Percentiles rank a stretch among this genome's conserved stretches.
These are phyloP conservation scores for Ascoidea rubescens DNA, from an alignment of 805 yeast genomes.

Conservation along the genomic window DNA sequence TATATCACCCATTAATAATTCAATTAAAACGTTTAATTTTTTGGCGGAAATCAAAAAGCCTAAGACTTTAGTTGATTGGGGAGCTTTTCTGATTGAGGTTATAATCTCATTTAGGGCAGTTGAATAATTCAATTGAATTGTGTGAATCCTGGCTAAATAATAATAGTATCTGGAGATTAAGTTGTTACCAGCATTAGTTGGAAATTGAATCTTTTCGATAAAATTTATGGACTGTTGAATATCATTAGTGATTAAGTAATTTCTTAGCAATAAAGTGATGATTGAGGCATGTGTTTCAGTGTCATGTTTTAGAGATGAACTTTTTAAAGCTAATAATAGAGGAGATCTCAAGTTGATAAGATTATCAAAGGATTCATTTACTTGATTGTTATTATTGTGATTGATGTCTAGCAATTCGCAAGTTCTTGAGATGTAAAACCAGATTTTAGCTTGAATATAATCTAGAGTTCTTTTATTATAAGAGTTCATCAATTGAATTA, in stretches of 20 bases:
- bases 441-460: slow-evolving; percentile 73
- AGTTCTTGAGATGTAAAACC: slow-evolving; percentile 82
- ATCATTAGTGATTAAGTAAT: slow-evolving; percentile 65
- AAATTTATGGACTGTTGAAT: slow-evolving; percentile 80
- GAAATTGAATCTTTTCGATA: slow-evolving; percentile 81
- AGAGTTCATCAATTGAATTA: slow-evolving; percentile 34
- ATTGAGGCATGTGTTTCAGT: slow-evolving; percentile 81
- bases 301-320: slow-evolving; percentile 86
- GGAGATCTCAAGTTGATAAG: slow-evolving; percentile 50
- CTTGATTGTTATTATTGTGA: slow-evolving; percentile 2
- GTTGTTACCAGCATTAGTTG: slow-evolving; percentile 72
- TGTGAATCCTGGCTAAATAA: slow-evolving; percentile 79
- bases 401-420: slow-evolving; percentile 39
- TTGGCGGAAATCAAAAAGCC: slow-evolving; percentile 88
- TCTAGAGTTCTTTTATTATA: slow-evolving; percentile 79
- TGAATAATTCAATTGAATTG: slow-evolving; percentile 87
- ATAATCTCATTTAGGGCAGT: slow-evolving; percentile 81
- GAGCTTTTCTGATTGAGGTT: slow-evolving; percentile 93
- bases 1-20: slow-evolving; percentile 90
- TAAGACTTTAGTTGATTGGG: slow-evolving; percentile 70
- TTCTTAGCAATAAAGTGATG: slow-evolving; percentile 74
- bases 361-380: slow-evolving; percentile 18
- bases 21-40: slow-evolving; percentile 77
- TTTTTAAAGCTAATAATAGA: slow-evolving; percentile 63
- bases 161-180: slow-evolving; percentile 85